phyloP scores from a whole-genome alignment of 2,329 filamentous ascomycete genomes.

The Hypoxylon sp. region DNA sequence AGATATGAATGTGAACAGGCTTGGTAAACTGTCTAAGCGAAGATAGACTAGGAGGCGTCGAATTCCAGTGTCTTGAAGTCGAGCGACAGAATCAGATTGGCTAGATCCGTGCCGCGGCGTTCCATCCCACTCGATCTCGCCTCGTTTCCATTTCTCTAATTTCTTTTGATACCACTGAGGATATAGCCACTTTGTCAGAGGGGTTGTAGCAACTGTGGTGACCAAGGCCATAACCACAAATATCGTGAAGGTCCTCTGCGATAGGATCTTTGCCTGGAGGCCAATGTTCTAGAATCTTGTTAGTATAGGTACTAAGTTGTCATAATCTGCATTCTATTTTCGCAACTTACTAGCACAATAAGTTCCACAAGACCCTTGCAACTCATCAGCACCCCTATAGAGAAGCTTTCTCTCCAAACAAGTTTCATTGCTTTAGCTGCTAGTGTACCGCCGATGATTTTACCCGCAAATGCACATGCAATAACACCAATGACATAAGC shows the following conservation, averaged over 20 bases:
- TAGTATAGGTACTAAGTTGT: conserved; percentile 14
- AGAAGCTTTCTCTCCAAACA: conserved; percentile 88
- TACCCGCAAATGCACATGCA: conserved; percentile 81
- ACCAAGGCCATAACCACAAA: conserved; percentile 85
- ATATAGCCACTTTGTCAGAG: conserved; percentile 71
- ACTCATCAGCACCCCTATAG: conserved; percentile 92
- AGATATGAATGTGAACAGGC: conserved; percentile 82
- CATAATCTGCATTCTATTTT: conserved; percentile 19
- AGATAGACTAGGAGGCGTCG: conserved; percentile 80
- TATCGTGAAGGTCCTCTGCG: conserved; percentile 76
- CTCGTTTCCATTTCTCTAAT: conserved; percentile 65
- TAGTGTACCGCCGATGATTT: conserved; percentile 82
- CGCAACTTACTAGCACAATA: conserved; percentile 79
- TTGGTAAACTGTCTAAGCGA: conserved; percentile 83
- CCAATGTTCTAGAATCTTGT: conserved; percentile 66
- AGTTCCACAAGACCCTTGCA: conserved; percentile 95
- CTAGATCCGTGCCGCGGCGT: conserved; percentile 58
- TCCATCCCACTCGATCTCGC: conserved; percentile 85
- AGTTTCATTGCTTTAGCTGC: conserved; percentile 80
- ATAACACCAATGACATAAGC: conserved; percentile 88
- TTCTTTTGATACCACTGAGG: conserved; percentile 80
- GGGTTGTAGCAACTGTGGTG: conserved; percentile 78
- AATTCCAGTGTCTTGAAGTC: conserved; percentile 54
- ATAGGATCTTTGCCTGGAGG: conserved; percentile 75
- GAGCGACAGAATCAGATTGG: conserved; percentile 44